Evolutionary conservation across 306 rosid species (phyloP), one percentile per base, ranked within the genome.

Genomic region (Trifolium dubium): DNA sequence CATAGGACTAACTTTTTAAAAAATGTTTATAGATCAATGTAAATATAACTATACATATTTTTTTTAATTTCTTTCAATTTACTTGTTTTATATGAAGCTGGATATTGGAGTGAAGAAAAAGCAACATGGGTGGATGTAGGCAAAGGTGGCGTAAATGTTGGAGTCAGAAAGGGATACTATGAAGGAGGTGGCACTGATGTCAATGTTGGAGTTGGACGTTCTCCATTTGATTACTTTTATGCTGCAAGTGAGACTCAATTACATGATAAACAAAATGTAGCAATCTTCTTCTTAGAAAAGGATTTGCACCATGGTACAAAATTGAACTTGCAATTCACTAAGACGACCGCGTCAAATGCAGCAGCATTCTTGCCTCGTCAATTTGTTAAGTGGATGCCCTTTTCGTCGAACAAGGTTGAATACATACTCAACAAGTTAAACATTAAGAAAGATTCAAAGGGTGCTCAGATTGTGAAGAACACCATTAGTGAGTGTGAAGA

Each of bases 241-340:
- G 72, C 79, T 1, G 79, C 79, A 4, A 65, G 29, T 2, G 79
- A 19, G 60, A 54, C 60, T 54, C 60, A 86, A 75, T 81, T 91
- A 14, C 94, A 85, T 17, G 85, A 87, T 34, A 74, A 86, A 28
- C 95, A 88, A 6, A 87, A 82, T 1, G 82, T 65, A 5, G 95
- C 92, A 14, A 31, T 94, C 0, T 94, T 94, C 86, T 94, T 94
- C 87, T 51, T 91, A 40, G 90, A 91, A 74, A 88, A 89, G 43
- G 80, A 89, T 75, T 43, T 91, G 79, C 85, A 50, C 3, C 81
- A 79, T 6, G 95, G 88, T 10, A 63, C 86, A 2, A 78, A 85
- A 60, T 12, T 94, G 77, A 73, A 76, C 81, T 56, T 89, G 69
- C 89, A 77, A 69, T 94, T 94, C 84, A 73, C 84, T 0, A 80